These are phyloP conservation scores for Yarrowia alimentaria DNA, from an alignment of 805 yeast species.

Conservation along the genomic window DNA sequence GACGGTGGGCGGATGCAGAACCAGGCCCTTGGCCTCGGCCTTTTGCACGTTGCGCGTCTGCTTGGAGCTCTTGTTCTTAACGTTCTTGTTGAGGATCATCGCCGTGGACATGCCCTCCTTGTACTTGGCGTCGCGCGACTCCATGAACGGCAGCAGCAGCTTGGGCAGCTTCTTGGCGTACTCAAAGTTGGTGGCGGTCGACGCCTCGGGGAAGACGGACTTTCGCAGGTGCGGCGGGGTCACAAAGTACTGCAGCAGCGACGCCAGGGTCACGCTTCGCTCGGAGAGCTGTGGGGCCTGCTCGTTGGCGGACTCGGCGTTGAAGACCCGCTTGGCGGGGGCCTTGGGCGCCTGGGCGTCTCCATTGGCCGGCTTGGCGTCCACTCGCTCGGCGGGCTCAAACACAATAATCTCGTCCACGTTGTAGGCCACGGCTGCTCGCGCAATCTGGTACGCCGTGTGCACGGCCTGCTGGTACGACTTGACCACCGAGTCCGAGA, in stretches of 20 bases:
- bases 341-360: too few species aligned
- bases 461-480: slow-evolving; percentile 73
- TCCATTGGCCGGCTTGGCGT: slow-evolving; percentile 27
- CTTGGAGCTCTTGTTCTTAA: slow-evolving; percentile 32
- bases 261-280: slow-evolving; percentile 57
- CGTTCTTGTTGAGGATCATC: slow-evolving; percentile 29
- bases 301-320: slow-evolving; percentile 30
- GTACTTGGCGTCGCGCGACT: slow-evolving; percentile 44
- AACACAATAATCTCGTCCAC: slow-evolving; percentile 74
- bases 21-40: slow-evolving; percentile 50
- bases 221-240: slow-evolving; percentile 81
- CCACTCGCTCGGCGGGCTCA: slow-evolving; percentile 45
- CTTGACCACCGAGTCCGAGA: slow-evolving; percentile 54
- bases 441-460: slow-evolving; percentile 74
- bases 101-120: slow-evolving; percentile 64
- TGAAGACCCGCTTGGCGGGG: slow-evolving; percentile 35
- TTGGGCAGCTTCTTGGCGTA: slow-evolving; percentile 71
- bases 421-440: slow-evolving; percentile 64
- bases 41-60: slow-evolving; percentile 40
- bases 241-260: slow-evolving; percentile 72
- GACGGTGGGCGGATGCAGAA: slow-evolving; percentile 40
- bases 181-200: slow-evolving; percentile 45
- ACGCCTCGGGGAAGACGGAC: slow-evolving; percentile 54
- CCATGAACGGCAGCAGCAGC: slow-evolving; percentile 73
- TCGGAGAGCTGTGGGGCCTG: slow-evolving; percentile 31